These are phyloP conservation scores for Ormosia emarginata DNA, from an alignment of 306 rosid genomes.

Conservation along the genomic window DNA sequence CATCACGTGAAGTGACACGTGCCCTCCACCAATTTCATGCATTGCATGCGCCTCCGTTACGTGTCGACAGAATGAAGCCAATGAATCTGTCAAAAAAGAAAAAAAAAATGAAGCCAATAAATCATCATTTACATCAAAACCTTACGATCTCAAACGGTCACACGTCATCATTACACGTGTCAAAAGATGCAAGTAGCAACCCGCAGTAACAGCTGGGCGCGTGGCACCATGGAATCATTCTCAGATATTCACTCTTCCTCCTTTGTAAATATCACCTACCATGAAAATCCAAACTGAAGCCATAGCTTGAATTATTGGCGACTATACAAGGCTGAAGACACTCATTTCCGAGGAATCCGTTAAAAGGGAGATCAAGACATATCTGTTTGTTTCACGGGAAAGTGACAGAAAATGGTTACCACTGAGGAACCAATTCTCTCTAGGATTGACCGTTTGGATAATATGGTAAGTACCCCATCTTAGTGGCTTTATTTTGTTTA, in stretches of 20 bases:
- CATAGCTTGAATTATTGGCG: neutral
- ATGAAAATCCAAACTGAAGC: neutral
- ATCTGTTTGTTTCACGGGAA: constrained; percentile 34
- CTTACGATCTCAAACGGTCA: neutral
- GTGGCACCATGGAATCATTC: neutral
- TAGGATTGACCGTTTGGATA: constrained; percentile 65
- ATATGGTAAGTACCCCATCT: constrained; percentile 38
- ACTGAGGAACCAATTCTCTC: constrained; percentile 60
- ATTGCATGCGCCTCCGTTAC: constrained; percentile 20
- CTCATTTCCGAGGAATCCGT: neutral
- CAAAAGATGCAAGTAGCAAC: neutral
- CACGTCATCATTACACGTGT: constrained; percentile 38
- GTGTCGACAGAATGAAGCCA: neutral
- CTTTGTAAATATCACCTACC: neutral
- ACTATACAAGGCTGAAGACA: neutral
- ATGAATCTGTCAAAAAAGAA: neutral
- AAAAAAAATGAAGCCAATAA: neutral
- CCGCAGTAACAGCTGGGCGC: constrained; percentile 14
- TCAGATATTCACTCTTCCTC: neutral
- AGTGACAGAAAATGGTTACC: constrained; percentile 32
- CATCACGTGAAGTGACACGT: constrained; percentile 33
- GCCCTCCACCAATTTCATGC: constrained; percentile 7
- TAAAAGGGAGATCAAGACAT: neutral
- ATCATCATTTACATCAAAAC: neutral
- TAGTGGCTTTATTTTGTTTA: neutral